phyloP scores from a whole-genome alignment of 179 eudicot species.

The Silene noctiflora region DNA sequence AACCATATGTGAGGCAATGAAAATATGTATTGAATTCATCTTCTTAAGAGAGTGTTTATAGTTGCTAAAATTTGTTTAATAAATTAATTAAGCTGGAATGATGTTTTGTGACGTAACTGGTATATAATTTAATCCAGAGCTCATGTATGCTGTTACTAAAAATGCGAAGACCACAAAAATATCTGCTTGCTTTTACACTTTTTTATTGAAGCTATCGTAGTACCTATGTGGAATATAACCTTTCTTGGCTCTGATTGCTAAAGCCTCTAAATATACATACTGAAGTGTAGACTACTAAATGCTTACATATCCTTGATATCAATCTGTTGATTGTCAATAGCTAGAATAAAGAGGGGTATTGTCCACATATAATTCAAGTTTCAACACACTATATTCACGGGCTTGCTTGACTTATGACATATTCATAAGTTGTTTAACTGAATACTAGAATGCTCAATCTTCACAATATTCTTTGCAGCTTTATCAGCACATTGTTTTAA shows the following conservation, averaged over 20 bases:
- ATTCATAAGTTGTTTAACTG: not conserved
- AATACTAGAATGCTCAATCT: conserved; percentile 5
- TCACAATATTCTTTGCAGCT: conserved; percentile 60
- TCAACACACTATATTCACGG: not conserved
- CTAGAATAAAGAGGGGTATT: not conserved
- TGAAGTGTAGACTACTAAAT: not conserved
- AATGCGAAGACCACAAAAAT: not conserved
- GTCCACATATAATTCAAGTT: not conserved
- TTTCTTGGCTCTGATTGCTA: not conserved
- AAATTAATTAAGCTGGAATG: not conserved
- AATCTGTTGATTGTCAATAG: not conserved
- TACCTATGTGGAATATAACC: not conserved
- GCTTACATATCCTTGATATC: not conserved
- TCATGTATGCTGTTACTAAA: not conserved
- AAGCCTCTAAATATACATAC: not conserved
- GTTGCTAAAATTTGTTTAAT: not conserved
- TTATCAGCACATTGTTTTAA: conserved; percentile 91
- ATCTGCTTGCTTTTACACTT: not conserved
- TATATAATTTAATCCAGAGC: not conserved
- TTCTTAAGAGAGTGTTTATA: not conserved
- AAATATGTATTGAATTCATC: no score
- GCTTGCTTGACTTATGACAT: not conserved
- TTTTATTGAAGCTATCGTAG: not conserved
- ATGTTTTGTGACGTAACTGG: not conserved
- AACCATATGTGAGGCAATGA: no score